A percentile compares a stretch with the other conserved stretches of the same genome.
phyloP scores from a whole-genome alignment of 768 basidiomycete genomes.

The Boletus sp. region DNA sequence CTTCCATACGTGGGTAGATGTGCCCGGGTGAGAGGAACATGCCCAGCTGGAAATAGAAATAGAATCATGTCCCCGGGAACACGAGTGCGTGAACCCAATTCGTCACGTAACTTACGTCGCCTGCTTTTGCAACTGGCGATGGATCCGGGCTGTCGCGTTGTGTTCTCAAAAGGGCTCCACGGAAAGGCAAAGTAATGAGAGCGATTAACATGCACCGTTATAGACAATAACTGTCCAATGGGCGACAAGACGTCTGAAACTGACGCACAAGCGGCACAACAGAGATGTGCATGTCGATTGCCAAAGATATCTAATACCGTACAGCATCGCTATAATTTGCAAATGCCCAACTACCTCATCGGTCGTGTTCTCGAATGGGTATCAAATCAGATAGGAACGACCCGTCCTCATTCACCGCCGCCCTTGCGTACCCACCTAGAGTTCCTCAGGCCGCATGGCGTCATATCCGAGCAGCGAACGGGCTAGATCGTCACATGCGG shows the following conservation, averaged over 20 bases:
- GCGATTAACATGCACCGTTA: constrained; percentile 7
- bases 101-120: not conserved
- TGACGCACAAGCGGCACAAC: no score
- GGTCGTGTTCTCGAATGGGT: constrained; percentile 16
- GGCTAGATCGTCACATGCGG: constrained; percentile 42
- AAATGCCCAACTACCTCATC: constrained; percentile 20
- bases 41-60: constrained; percentile 10
- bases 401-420: constrained; percentile 1
- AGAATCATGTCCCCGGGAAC: not conserved
- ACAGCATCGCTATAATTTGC: constrained; percentile 22
- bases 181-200: not conserved
- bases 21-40: not conserved
- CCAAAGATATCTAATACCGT: constrained; percentile 18
- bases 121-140: not conserved
- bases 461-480: constrained; percentile 1
- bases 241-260: not conserved
- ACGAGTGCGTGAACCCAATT: constrained; percentile 10
- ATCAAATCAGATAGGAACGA: constrained; percentile 32
- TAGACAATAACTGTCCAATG: not conserved
- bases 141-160: constrained; percentile 12
- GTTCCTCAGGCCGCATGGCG: not conserved
- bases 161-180: not conserved
- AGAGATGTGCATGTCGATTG: constrained; percentile 11
- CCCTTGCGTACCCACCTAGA: not conserved
- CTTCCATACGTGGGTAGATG: constrained; percentile 11